Base-by-base conservation (phyloP, 2,329 filamentous ascomycete species). In the Aspergillus fructus region DNA sequence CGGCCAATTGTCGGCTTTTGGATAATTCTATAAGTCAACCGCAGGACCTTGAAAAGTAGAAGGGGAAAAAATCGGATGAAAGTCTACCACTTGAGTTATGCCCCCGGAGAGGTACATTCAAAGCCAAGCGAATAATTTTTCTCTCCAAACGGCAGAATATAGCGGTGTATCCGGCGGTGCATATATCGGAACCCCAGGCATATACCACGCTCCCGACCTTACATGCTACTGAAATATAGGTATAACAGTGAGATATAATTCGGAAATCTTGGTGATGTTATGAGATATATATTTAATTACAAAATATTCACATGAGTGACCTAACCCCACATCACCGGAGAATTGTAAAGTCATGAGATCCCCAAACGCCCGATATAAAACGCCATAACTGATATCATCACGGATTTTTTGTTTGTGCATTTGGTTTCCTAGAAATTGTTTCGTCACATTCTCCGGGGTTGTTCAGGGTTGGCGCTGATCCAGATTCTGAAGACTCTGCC, bases 91-190 rank as follows among this genome's bases (percentile, higher is more conserved):
- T 53, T 9, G 23, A 46, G 12, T 19, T 24, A 13, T 39, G 33
- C 23, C 27, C 5, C 9, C 24, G 7, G 46, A 46, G 46, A n/a
- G 34, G 27, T 15, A 23, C 43, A 30, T 41, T 7, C 27, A 30
- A 11, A 15, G 45, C 42, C 45, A 24, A 51, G 47, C 62, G 69
- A 58, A 71, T 71, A 71, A 69, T 48, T 72, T 72, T 72, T 72
- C 66, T 67, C 62, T 60, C 55, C 62, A 59, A 27, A 41, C 54
- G 67, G 70, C 70, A 72, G 62, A 70, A 63, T 4, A 15, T 7
- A 59, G 70, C 70, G 70, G 70, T 70, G 64, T 52, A 15, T 3
- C 34, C 24, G 55, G 68, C 70, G 70, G 70, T 67, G 13, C 23
- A 49, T 23, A 43, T 11, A 24, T 43, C 7, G 5, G 3, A 12